Base-by-base conservation (phyloP, 129 eudicot genomes). In the Arctium minus region DNA sequence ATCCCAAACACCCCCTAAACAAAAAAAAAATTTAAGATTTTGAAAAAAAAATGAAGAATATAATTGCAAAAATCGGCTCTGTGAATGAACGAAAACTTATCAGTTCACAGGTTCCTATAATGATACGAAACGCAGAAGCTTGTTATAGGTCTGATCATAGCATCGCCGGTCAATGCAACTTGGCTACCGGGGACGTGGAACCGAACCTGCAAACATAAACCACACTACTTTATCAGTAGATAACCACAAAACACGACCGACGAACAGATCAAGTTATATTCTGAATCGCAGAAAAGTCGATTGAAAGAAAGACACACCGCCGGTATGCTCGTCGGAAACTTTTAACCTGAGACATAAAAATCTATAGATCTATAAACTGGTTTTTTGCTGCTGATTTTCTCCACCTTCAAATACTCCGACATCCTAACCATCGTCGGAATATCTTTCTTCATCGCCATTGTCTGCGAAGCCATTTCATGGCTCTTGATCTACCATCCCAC, bases 151-250 rank as follows among this genome's bases (percentile, higher is more conserved):
- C 27, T 22, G 27, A 22, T 22, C 27, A 77, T 86, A 90, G 92
- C 98, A 93, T 85, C 90, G 85, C 84, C 87, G 88, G 91, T 88
- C 96, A 93, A 12, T 33, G 96, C 94, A 8, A 68, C 46, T 81
- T 35, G 8, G 90, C 94, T 93, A 88, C 93, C 88, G 88, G 84
- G 86, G 89, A 91, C 94, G 98, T 93, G 96, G 98, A 96, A 89
- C 91, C 89, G 84, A 79, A 93, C 97, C 96, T 44, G 3, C 12
- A 7, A 5, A 3, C 4, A 31, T 1, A 77, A 1, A 67, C 17
- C 72, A 37, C 11, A 30, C 0, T 4, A 9, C 4, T 22, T 11
- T 15, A 6, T 40, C 46, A n/a, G 8, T 6, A 40, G 15, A 65
- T 13, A 48, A 79, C 70, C 11, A 50, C 27, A 53, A 38, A 62